Evolutionary conservation across 352 stramenopile species (phyloP).

Genomic region (Saprolegnia diclina): DNA sequence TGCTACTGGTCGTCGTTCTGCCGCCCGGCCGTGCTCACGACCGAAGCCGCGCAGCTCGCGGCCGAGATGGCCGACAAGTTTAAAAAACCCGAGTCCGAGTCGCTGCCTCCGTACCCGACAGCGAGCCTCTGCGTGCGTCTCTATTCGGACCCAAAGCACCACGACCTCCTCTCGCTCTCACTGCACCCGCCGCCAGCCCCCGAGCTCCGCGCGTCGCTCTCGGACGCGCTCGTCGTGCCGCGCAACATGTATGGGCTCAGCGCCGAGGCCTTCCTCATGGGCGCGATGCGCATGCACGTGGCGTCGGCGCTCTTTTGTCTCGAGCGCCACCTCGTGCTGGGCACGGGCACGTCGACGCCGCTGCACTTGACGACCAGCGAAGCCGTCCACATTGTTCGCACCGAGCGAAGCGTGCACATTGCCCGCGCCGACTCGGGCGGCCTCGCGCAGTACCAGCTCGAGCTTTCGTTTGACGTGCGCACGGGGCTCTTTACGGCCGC

Average conservation of each 20-base stretch:
- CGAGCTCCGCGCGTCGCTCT: constrained; percentile 48
- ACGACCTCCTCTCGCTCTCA: constrained; percentile 53
- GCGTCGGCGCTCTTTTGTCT: constrained; percentile 65
- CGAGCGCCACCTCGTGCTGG: constrained; percentile 61
- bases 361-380: constrained; percentile 64
- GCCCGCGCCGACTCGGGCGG: constrained; percentile 67
- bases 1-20: constrained; percentile 61
- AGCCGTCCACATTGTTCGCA: constrained; percentile 55
- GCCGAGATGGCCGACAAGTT: not conserved
- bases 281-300: constrained; percentile 69
- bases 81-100: not conserved
- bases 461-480: constrained; percentile 77
- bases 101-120: constrained; percentile 42
- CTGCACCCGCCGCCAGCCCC: constrained; percentile 60
- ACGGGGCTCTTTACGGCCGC: constrained; percentile 62
- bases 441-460: constrained; percentile 57
- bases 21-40: not conserved
- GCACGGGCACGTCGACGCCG: constrained; percentile 54
- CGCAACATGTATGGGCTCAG: constrained; percentile 77
- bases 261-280: constrained; percentile 65
- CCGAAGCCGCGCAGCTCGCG: not conserved
- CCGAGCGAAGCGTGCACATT: constrained; percentile 54
- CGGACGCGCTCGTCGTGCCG: constrained; percentile 58
- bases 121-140: constrained; percentile 67
- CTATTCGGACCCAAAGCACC: constrained; percentile 51